A percentile compares a stretch with the other conserved stretches of the same genome.
Conservation (phyloP, 2,329 filamentous ascomycete genomes). For the Aureobasidium uvarum region DNA sequence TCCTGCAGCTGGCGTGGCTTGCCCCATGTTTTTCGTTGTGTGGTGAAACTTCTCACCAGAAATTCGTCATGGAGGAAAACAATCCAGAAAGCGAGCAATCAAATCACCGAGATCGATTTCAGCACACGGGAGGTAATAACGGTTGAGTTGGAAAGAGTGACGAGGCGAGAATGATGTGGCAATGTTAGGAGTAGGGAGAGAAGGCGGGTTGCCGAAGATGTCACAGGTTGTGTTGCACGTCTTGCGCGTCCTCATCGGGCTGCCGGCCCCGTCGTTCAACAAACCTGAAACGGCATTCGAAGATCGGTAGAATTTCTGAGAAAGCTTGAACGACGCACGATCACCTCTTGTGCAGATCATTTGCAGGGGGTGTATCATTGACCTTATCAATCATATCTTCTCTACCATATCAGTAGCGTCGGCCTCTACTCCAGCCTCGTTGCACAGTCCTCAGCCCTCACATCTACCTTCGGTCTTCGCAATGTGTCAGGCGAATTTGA, state of each 20-base stretch:
- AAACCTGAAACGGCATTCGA: conserved; percentile 20
- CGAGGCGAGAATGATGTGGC: conserved; percentile 1
- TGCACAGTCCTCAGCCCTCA: not conserved
- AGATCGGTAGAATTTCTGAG: conserved; percentile 4
- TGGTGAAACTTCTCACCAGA: conserved; percentile 13
- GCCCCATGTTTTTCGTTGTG: conserved; percentile 16
- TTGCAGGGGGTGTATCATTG: not conserved
- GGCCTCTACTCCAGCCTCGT: not conserved
- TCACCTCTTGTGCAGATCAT: conserved; percentile 3
- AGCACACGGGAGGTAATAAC: not conserved
- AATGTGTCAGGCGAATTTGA: not conserved
- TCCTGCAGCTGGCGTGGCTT: conserved; percentile 17
- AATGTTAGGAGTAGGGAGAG: conserved; percentile 2
- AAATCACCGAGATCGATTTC: not conserved
- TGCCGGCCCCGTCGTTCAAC: conserved; percentile 3
- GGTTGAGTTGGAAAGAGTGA: not conserved
- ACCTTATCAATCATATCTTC: not conserved
- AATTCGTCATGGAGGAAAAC: not conserved
- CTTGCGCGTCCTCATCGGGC: conserved; percentile 7
- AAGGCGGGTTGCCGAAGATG: conserved; percentile 5
- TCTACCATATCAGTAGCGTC: not conserved
- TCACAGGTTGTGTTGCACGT: conserved; percentile 17
- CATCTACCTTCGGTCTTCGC: not conserved
- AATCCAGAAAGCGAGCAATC: not conserved
- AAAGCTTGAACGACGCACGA: conserved; percentile 23